Base-by-base conservation (phyloP, 345 rosid genomes). In the Cardamine chenopodiifolia region DNA sequence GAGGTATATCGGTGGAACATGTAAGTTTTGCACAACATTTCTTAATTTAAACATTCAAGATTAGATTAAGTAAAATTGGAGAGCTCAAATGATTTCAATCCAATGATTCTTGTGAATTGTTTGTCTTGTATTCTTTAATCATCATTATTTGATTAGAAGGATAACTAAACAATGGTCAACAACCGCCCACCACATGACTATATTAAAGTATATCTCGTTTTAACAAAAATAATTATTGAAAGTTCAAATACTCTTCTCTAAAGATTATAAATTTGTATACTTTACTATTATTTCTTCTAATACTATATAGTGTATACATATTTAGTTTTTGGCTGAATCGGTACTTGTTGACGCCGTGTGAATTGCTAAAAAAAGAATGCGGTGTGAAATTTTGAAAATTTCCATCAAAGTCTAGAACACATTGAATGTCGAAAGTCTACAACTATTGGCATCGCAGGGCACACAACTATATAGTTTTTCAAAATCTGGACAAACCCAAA, bases 131-230 rank as follows among this genome's bases (percentile, higher is more conserved):
- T 49, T 18, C 18, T 47, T 31, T 49, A 32, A 13, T 50, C 5
- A 32, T 65, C 26, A 48, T 31, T 29, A 7, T 48, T 48, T 29
- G 31, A 66, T 67, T 37, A 67, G 17, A 35, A 52, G 12, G 10
- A 66, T 22, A 66, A 66, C n/a, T 52, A 22, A 53, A 67, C 60
- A 67, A 67, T 20, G 48, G 61, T 67, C 48, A 67, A 67, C 71
- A 50, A 67, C 71, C 35, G 60, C 49, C 61, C 35, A 67, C 71
- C 9, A 67, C 60, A 67, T 67, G 61, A 10, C n/a, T 14, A 35
- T 67, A 67, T 34, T 22, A 23, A 52, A 67, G 23, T 35, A 52
- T 67, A 67, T 67, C 49, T 35, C 34, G 11, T 37, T 37, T 37
- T 37, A 37, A 37, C 42, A 32, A 9, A 35, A 35, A 35, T 0